Conservation (phyloP, 1,284 basidiomycete species). For the Boletus mariae region DNA sequence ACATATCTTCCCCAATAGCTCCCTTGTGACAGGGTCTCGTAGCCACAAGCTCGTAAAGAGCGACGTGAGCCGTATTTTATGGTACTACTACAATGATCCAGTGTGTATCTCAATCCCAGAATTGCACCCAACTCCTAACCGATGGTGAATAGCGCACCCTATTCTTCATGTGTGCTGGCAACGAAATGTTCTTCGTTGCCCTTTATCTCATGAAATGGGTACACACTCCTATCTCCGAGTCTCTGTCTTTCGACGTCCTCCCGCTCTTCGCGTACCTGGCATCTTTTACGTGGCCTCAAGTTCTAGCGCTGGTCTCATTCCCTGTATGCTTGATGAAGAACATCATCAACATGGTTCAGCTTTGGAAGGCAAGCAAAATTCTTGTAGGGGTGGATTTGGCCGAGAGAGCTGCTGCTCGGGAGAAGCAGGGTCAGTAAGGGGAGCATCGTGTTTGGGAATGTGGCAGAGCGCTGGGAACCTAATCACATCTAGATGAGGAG, state of each 20-base stretch:
- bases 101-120: slow-evolving; percentile 38
- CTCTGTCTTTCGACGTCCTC: slow-evolving; percentile 28
- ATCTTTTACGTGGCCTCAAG: slow-evolving; percentile 75
- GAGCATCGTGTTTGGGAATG: background rate
- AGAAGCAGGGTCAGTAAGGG: slow-evolving; percentile 34
- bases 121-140: slow-evolving; percentile 4
- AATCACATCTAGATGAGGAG: slow-evolving; percentile 16
- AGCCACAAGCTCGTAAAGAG: slow-evolving; percentile 92
- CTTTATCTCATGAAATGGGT: slow-evolving; percentile 94
- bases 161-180: slow-evolving; percentile 94
- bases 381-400: slow-evolving; percentile 87
- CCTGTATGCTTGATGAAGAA: slow-evolving; percentile 86
- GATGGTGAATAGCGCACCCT: slow-evolving; percentile 60
- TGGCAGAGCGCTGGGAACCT: background rate
- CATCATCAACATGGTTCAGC: slow-evolving; percentile 92
- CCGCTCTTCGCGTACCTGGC: slow-evolving; percentile 12
- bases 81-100: slow-evolving; percentile 91
- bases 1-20: slow-evolving; percentile 47
- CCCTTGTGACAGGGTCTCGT: slow-evolving; percentile 86
- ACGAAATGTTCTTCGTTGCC: slow-evolving; percentile 96
- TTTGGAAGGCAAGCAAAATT: slow-evolving; percentile 98
- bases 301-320: slow-evolving; percentile 64
- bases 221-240: slow-evolving; percentile 50
- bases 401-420: slow-evolving; percentile 70
- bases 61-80: slow-evolving; percentile 89